Evolutionary conservation across 2,329 filamentous ascomycete species (phyloP).

Genomic region (Aspergillus intermedius): DNA sequence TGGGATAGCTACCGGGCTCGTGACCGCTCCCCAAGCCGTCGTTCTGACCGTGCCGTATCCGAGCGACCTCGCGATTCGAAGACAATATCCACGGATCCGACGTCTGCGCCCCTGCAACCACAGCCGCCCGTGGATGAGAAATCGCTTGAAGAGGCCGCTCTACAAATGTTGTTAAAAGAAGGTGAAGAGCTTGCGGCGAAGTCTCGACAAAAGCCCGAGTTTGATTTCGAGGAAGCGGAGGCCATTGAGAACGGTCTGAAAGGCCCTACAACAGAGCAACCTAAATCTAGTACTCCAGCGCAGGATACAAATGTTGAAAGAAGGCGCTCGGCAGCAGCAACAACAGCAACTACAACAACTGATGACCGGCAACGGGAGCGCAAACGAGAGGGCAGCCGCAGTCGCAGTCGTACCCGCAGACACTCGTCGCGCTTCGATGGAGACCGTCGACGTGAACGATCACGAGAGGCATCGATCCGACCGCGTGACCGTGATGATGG

Average conservation of each 20-base stretch:
- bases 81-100: constrained; percentile 27
- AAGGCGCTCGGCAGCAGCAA: constrained; percentile 19
- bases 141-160: constrained; percentile 49
- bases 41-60: constrained; percentile 26
- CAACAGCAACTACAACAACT: constrained; percentile 9
- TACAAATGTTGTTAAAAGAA: constrained; percentile 49
- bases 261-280: constrained; percentile 10
- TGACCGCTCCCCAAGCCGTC: constrained; percentile 26
- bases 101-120: constrained; percentile 18
- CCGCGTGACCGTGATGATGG: constrained; percentile 28
- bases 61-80: constrained; percentile 25
- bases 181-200: constrained; percentile 50
- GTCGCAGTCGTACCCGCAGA: constrained; percentile 25
- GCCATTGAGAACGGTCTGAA: constrained; percentile 35
- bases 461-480: constrained; percentile 22
- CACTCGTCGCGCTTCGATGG: constrained; percentile 24
- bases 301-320: constrained; percentile 18
- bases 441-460: constrained; percentile 21
- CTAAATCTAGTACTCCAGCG: constrained; percentile 18
- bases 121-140: constrained; percentile 43
- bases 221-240: constrained; percentile 45
- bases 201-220: constrained; percentile 44
- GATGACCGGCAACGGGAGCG: constrained; percentile 20
- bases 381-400: constrained; percentile 21
- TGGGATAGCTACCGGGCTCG: constrained; percentile 23